phyloP scores from a whole-genome alignment of 73 alveolate genomes.

The Paramecium sexaurelia region DNA sequence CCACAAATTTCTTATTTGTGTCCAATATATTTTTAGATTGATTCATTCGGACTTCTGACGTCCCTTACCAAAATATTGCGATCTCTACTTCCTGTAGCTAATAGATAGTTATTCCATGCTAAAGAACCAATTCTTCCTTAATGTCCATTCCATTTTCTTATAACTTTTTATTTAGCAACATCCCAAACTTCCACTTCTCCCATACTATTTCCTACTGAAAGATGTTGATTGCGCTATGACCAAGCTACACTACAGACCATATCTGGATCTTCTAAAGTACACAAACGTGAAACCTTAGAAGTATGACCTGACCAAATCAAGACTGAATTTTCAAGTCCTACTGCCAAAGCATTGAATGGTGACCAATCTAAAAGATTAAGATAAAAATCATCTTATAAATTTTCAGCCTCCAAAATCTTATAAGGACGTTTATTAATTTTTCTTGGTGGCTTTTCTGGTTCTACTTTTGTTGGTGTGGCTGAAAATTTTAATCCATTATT shows the following conservation, averaged over 20 bases:
- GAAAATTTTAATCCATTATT: slow-evolving; percentile 28
- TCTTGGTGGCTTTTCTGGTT: slow-evolving; percentile 66
- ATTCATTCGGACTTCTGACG: slow-evolving; percentile 79
- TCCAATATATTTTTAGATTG: slow-evolving; percentile 72
- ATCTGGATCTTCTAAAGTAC: slow-evolving; percentile 70
- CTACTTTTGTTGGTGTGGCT: background rate
- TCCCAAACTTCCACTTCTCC: slow-evolving; percentile 83
- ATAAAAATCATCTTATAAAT: slow-evolving; percentile 84
- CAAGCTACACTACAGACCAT: slow-evolving; percentile 85
- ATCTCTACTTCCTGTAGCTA: slow-evolving; percentile 96
- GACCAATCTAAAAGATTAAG: slow-evolving; percentile 89
- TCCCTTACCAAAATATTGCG: slow-evolving; percentile 90
- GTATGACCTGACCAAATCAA: slow-evolving; percentile 80
- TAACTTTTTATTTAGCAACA: slow-evolving; percentile 69
- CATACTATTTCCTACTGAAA: slow-evolving; percentile 82
- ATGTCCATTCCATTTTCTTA: slow-evolving; percentile 84
- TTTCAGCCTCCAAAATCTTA: slow-evolving; percentile 84
- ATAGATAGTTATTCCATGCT: slow-evolving; percentile 86
- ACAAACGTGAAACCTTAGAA: slow-evolving; percentile 37
- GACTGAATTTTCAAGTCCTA: slow-evolving; percentile 83
- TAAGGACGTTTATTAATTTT: slow-evolving; percentile 83
- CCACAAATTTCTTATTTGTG: slow-evolving; percentile 83
- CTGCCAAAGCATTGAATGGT: slow-evolving; percentile 83
- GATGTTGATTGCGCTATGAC: slow-evolving; percentile 69
- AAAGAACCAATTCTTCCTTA: slow-evolving; percentile 91